Evolutionary conservation across 352 stramenopile species (phyloP).

Genomic region (Globisporangium mamillatum): DNA sequence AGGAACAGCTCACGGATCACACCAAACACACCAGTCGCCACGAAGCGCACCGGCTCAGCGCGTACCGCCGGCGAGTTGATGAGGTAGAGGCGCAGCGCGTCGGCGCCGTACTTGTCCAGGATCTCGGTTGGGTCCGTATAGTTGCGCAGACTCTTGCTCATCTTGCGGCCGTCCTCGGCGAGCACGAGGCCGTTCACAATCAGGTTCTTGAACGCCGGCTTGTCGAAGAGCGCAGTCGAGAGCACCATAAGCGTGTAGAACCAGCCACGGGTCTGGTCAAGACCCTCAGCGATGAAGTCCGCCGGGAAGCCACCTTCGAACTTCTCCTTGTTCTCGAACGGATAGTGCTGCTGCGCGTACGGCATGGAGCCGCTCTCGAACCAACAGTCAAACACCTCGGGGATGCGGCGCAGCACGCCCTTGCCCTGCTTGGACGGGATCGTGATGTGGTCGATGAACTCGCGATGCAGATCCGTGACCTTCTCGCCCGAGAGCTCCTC

Average conservation of each 20-base stretch:
- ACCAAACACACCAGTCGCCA: slow-evolving; percentile 93
- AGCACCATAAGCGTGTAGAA: slow-evolving; percentile 99
- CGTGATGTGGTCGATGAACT: slow-evolving; percentile 98
- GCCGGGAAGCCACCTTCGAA: slow-evolving; percentile 97
- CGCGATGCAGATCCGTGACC: slow-evolving; percentile 95
- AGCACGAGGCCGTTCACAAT: slow-evolving; percentile 99
- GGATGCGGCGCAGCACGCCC: slow-evolving; percentile 79
- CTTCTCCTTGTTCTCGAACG: slow-evolving; percentile 98
- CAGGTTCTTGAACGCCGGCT: slow-evolving; percentile 99
- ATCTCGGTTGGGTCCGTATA: slow-evolving; percentile 95
- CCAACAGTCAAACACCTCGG: slow-evolving; percentile 99
- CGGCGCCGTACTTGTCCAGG: slow-evolving; percentile 96
- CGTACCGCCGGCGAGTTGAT: slow-evolving; percentile 99
- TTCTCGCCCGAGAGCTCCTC: slow-evolving; percentile 92
- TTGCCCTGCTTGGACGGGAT: slow-evolving; percentile 95
- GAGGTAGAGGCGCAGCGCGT: slow-evolving; percentile 98
- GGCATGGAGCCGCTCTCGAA: slow-evolving; percentile 99
- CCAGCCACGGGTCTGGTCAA: slow-evolving; percentile 99
- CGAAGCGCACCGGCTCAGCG: slow-evolving; percentile 97
- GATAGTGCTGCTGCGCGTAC: slow-evolving; percentile 99
- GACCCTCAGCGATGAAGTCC: slow-evolving; percentile 99
- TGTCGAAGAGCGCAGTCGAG: slow-evolving; percentile 98
- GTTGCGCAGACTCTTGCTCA: slow-evolving; percentile 99
- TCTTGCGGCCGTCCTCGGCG: slow-evolving; percentile 99
- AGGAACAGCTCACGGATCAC: slow-evolving; percentile 99